These are phyloP conservation scores for Alternaria infectoria DNA, from an alignment of 2,329 filamentous ascomycete species.

Conservation along the genomic window DNA sequence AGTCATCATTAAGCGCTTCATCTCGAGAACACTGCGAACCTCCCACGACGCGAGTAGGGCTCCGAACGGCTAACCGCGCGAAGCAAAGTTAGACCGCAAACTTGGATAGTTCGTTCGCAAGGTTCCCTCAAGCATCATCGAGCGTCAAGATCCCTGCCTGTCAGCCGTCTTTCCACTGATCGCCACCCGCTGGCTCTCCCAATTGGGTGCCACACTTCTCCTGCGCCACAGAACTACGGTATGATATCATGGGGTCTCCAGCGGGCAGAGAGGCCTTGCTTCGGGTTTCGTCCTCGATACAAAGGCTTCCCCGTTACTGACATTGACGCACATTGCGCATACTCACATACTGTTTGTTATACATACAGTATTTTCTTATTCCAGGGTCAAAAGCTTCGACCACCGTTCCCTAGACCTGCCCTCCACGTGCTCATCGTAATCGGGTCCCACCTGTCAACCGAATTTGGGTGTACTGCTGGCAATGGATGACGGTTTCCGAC, in stretches of 20 bases:
- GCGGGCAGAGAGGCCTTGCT: conserved; percentile 15
- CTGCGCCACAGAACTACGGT: conserved; percentile 27
- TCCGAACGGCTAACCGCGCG: background rate
- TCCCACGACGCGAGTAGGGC: background rate
- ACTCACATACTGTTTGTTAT: background rate
- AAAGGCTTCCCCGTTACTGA: conserved; percentile 1
- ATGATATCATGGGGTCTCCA: conserved; percentile 34
- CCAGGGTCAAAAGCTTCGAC: background rate
- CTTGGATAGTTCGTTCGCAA: conserved; percentile 6
- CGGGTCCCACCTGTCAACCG: background rate
- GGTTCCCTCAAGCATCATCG: conserved; percentile 24
- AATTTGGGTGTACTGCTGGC: background rate
- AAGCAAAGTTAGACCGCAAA: conserved; percentile 9
- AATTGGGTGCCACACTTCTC: conserved; percentile 31
- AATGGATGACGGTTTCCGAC: conserved; percentile 32
- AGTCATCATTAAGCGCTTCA: background rate
- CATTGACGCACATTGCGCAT: conserved; percentile 1
- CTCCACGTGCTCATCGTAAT: background rate
- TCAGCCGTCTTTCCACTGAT: conserved; percentile 25
- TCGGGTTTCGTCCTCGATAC: conserved; percentile 11
- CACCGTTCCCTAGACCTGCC: background rate
- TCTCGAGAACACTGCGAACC: background rate
- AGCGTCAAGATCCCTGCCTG: conserved; percentile 27
- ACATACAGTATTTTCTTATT: background rate
- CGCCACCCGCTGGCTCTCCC: conserved; percentile 2